Evolutionary conservation across 495 filamentous ascomycete genomes (phyloP).

Genomic region (Chlorociboria aeruginascens): DNA sequence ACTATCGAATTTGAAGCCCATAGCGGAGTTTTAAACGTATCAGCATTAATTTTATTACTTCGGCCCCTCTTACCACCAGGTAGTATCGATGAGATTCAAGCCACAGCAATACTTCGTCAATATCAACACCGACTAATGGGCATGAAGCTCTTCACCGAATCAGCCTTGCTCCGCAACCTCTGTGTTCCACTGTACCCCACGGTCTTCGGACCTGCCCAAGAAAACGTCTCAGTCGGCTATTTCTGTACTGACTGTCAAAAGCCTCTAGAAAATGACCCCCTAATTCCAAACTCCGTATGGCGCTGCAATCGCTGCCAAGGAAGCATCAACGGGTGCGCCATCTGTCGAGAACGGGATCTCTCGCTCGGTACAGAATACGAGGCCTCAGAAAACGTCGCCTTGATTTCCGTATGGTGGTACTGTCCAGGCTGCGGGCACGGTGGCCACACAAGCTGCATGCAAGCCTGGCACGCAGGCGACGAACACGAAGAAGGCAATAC

Average conservation of each 20-base stretch:
- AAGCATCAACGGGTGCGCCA: conserved; percentile 38
- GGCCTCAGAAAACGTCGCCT: background rate
- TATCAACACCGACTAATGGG: conserved; percentile 54
- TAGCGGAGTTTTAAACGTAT: conserved; percentile 33
- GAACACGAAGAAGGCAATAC: conserved; percentile 24
- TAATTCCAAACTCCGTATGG: conserved; percentile 17
- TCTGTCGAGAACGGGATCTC: conserved; percentile 19
- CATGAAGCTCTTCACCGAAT: conserved; percentile 54
- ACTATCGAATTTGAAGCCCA: conserved; percentile 35
- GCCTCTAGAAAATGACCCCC: conserved; percentile 37
- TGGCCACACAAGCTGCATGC: conserved; percentile 57
- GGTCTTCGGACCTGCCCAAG: conserved; percentile 44
- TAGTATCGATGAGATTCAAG: conserved; percentile 36
- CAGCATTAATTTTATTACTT: conserved; percentile 38
- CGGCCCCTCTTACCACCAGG: conserved; percentile 35
- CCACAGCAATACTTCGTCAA: conserved; percentile 43
- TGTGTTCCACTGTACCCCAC: conserved; percentile 43
- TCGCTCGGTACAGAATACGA: conserved; percentile 21
- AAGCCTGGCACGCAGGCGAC: conserved; percentile 38
- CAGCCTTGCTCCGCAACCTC: conserved; percentile 55
- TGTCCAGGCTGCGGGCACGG: conserved; percentile 68
- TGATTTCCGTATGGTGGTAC: conserved; percentile 45
- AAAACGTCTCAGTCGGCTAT: conserved; percentile 32
- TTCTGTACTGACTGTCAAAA: conserved; percentile 40
- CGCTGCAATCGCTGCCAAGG: conserved; percentile 14